A percentile compares a stretch with the other conserved stretches of the same genome.
Evolutionary conservation across 2,329 filamentous ascomycete species (phyloP).

Genomic region (Clarireedia sp.): DNA sequence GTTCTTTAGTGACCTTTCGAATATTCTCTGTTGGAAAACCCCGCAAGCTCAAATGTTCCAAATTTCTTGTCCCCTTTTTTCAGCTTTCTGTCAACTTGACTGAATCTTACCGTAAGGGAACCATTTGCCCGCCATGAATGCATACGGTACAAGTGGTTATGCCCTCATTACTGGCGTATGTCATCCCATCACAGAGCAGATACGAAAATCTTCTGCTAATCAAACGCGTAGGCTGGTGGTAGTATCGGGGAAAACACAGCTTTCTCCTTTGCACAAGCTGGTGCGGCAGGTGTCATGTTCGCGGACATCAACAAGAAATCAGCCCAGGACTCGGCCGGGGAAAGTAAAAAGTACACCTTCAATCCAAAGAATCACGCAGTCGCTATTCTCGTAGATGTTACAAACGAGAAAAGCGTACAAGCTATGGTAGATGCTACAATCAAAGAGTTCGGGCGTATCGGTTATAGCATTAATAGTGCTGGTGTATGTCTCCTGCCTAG

Average conservation of each 20-base stretch:
- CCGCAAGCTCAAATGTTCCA: too few relatives aligned
- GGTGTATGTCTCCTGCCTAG: conserved; percentile 7
- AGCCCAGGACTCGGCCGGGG: conserved; percentile 18
- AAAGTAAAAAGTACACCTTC: conserved; percentile 22
- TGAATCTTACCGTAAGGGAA: neutral
- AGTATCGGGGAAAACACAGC: neutral
- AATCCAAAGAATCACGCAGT: conserved; percentile 22
- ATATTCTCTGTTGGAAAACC: too few relatives aligned
- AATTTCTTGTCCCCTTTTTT: too few relatives aligned
- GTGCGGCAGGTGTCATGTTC: conserved; percentile 18
- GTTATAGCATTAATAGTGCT: conserved; percentile 48
- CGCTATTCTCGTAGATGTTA: conserved; percentile 24
- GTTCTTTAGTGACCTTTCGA: too few relatives aligned
- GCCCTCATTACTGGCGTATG: neutral
- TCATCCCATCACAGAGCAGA: neutral
- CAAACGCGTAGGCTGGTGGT: neutral
- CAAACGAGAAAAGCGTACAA: conserved; percentile 18
- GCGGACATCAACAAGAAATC: conserved; percentile 21
- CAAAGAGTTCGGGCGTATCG: conserved; percentile 41
- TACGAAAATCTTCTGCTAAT: neutral
- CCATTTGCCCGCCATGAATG: neutral
- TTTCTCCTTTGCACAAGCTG: neutral
- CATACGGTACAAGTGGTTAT: neutral
- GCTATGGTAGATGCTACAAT: conserved; percentile 30
- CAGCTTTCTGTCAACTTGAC: neutral